Evolutionary conservation across 2,329 filamentous ascomycete genomes (phyloP), one percentile per base, ranked within the genome.

Genomic region (Claviceps spartinae): DNA sequence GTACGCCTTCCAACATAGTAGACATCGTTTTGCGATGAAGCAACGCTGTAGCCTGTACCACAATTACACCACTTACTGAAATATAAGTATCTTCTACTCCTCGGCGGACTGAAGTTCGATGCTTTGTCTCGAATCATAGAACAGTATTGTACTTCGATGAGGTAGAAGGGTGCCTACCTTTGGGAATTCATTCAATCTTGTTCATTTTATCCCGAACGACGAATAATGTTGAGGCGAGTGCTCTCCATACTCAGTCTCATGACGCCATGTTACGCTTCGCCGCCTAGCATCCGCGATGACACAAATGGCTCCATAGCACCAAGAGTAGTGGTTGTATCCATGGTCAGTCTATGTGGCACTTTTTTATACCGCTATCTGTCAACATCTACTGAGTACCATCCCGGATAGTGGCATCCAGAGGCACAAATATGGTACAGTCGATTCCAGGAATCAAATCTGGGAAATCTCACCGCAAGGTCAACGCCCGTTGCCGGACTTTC

Each of bases 401-500:
- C 18, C 34, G 11, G 4, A n/a, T 45, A 84, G 82, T 85, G 83
- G 63, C 65, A 67, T 3, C 78, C 78, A 0, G 82, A 85, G 67
- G 79, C 76, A 8, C 67, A 76, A 36, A 68, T 76, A 38, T 88
- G 81, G 82, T 79, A 80, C 62, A 62, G 68, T 11, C 78, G 77
- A 42, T 66, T 77, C 40, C 62, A 69, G 0, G 58, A 56, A 14
- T 67, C 68, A 36, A 68, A 67, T 1, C 64, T 78, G 54, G 83
- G 70, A 56, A 69, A 82, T 60, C 68, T 86, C 18, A 66, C 77
- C 0, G 75, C 74, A 1, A 67, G 72, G 41, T 79, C 80, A 55
- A 70, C 85, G 58, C 73, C 77, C 2, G 63, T 81, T 1, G 76
- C 80, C 0, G 83, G 83, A 1, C 70, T 85, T 11, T 85, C 81